These are phyloP conservation scores for Melaleuca alternifolia DNA, from an alignment of 345 rosid species.

Conservation along the genomic window DNA sequence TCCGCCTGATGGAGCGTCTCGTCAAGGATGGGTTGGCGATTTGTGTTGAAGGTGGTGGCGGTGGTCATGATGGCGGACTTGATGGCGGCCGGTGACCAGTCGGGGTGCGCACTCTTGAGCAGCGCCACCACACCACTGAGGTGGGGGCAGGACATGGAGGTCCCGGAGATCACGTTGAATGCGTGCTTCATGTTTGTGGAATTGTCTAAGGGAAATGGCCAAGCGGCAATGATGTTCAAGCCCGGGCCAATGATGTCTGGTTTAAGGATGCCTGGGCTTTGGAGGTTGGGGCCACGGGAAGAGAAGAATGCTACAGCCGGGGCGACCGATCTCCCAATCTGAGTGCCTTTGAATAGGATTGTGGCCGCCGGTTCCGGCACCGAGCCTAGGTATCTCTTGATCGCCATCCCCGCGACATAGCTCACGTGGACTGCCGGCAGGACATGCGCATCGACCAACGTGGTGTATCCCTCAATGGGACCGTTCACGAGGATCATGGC, in stretches of 20 bases:
- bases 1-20: constrained; percentile 35
- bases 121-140: constrained; percentile 35
- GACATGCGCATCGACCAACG: constrained; percentile 9
- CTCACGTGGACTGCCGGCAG: constrained; percentile 15
- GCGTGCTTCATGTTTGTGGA: not conserved
- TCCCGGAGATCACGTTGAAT: constrained; percentile 31
- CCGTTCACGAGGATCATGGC: constrained; percentile 19
- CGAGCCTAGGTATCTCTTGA: constrained; percentile 19
- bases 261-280: constrained; percentile 35
- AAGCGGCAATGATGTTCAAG: constrained; percentile 18
- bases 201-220: constrained; percentile 14
- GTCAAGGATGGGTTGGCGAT: constrained; percentile 23
- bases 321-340: constrained; percentile 11
- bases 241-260: constrained; percentile 37
- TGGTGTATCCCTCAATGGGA: constrained; percentile 13
- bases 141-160: constrained; percentile 49
- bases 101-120: constrained; percentile 22
- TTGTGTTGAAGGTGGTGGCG: constrained; percentile 8
- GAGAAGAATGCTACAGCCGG: constrained; percentile 33
- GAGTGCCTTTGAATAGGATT: constrained; percentile 10
- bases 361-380: constrained; percentile 7
- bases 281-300: constrained; percentile 35
- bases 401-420: constrained; percentile 7
- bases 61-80: constrained; percentile 41
- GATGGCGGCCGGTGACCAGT: constrained; percentile 36